A percentile compares a stretch with the other conserved stretches of the same genome.
Evolutionary conservation across 1,284 basidiomycete species (phyloP).

Genomic region (Wolfiporia cocos): DNA sequence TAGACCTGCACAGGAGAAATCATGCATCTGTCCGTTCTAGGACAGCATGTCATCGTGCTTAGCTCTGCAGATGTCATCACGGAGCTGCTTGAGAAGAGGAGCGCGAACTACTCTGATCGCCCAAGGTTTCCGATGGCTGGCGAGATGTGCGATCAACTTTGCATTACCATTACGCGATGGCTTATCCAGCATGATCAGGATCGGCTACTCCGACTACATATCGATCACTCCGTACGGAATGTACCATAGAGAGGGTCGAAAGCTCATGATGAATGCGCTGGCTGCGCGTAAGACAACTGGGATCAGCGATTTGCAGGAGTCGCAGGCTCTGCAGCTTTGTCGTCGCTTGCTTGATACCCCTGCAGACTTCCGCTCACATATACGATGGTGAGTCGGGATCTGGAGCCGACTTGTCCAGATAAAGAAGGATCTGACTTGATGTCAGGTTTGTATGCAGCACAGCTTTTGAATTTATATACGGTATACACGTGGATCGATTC

Average conservation of each 20-base stretch:
- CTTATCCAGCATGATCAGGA: too few relatives aligned
- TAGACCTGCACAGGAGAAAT: too few relatives aligned
- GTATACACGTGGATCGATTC: background rate
- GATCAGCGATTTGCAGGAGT: background rate
- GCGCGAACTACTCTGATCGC: conserved; percentile 11
- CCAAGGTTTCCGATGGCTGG: conserved; percentile 8
- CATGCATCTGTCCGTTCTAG: conserved; percentile 5
- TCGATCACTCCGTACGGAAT: background rate
- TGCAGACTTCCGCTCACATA: background rate
- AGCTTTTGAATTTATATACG: conserved; percentile 4
- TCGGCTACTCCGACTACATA: background rate
- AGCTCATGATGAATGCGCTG: background rate
- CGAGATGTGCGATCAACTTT: conserved; percentile 6
- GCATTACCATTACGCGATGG: too few relatives aligned
- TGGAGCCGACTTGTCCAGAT: background rate
- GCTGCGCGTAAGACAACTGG: background rate
- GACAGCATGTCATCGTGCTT: conserved; percentile 1
- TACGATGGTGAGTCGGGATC: conserved; percentile 1
- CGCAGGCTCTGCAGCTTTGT: background rate
- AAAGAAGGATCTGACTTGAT: background rate
- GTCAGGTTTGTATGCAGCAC: conserved; percentile 2
- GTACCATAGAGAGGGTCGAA: conserved; percentile 1
- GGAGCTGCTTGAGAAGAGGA: conserved; percentile 13
- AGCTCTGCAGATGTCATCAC: conserved; percentile 8
- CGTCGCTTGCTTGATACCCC: background rate